Evolutionary conservation across 768 basidiomycete species (phyloP), one percentile per base, ranked within the genome.

Genomic region (Galerina sulciceps): DNA sequence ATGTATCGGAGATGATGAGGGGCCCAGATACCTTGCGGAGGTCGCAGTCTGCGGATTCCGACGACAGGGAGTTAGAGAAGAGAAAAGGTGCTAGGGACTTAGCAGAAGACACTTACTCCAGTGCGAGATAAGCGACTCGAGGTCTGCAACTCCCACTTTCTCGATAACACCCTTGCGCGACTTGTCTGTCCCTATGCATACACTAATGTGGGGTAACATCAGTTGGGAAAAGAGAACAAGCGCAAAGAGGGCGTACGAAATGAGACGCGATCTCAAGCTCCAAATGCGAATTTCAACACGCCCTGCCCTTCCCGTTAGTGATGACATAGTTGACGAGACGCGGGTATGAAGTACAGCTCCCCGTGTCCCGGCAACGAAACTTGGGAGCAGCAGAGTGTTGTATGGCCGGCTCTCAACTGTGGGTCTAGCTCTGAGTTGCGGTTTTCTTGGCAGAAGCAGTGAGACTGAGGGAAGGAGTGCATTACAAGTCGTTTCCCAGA

Each of bases 161-260:
- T 81, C 74, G 15, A 90, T 81, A 0, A 23, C 86, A 87, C 8
- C 95, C 95, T 61, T 87, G 76, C 0, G 93, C 81, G 0, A 97
- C 95, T 53, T 94, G 91, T 11, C 95, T 95, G 2, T 78, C 84
- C 10, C 93, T 94, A 44, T 53, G n/a, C n/a, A n/a, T n/a, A n/a
- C n/a, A n/a, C n/a, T n/a, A n/a, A n/a, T 91, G 63, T 23, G 6
- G 13, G 23, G n/a, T n/a, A n/a, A n/a, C n/a, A n/a, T n/a, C n/a
- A n/a, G 26, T 23, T 50, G 22, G 34, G 47, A 13, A 22, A n/a
- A 49, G 17, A 47, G 14, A 22, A 31, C 10, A 18, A 46, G 18
- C 35, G 41, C 5, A 26, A 18, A 26, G 31, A 36, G 15, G 48
- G 74, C 89, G 56, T 65, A 92, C 93, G 70, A 96, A 91, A 0